These are phyloP conservation scores for Acanthamoeba royreba DNA, from an alignment of 208 protist species.

Conservation along the genomic window DNA sequence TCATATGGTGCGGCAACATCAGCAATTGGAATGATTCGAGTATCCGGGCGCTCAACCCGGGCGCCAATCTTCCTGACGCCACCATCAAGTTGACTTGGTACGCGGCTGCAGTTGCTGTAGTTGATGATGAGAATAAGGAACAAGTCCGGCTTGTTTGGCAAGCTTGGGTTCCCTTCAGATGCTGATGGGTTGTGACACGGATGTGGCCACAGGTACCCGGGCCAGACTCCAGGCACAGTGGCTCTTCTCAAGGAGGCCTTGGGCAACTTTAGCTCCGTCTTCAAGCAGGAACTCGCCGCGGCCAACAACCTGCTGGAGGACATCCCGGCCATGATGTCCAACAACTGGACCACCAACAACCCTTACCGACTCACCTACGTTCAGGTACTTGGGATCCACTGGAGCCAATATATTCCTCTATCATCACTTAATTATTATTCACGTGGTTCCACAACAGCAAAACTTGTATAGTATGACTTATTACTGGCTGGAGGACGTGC, in stretches of 20 bases:
- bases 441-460: background rate
- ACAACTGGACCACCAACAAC: background rate
- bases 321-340: background rate
- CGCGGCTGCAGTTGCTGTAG: too few species aligned
- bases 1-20: background rate
- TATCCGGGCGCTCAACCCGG: background rate
- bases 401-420: background rate
- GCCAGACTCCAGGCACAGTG: background rate
- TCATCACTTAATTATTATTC: background rate
- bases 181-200: too few species aligned
- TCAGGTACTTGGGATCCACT: background rate
- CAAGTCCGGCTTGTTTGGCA: too few species aligned
- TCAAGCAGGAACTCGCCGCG: background rate
- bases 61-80: background rate
- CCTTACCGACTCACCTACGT: background rate
- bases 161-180: too few species aligned
- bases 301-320: background rate
- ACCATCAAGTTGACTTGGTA: background rate
- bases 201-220: too few species aligned
- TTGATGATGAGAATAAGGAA: too few species aligned
- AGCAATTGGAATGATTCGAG: background rate
- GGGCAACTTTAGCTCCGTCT: background rate
- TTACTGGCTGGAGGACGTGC: background rate
- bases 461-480: background rate
- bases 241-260: background rate